phyloP scores from a whole-genome alignment of 176 grass and related monocot genomes.

The Triticum dicoccoides region DNA sequence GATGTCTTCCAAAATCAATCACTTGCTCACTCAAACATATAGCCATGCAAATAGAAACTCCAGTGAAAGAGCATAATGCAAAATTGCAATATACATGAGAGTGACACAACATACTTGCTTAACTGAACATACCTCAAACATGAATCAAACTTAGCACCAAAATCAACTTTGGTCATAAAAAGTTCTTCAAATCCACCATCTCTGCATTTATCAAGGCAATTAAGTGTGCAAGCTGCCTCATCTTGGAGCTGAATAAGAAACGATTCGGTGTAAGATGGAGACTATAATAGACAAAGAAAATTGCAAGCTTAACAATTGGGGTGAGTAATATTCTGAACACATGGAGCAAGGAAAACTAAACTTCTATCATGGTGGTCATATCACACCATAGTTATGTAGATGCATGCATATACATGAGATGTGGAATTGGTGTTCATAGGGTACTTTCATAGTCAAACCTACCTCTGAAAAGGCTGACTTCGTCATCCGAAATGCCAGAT shows the following conservation, averaged over 20 bases:
- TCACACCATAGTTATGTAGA: constrained; percentile 7
- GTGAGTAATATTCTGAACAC: neutral
- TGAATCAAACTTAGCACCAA: constrained; percentile 90
- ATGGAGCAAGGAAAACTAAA: neutral
- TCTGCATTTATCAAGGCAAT: constrained; percentile 73
- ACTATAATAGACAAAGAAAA: constrained; percentile 17
- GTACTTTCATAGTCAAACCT: constrained; percentile 27
- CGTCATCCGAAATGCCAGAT: constrained; percentile 70
- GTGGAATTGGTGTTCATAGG: neutral
- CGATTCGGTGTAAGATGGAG: constrained; percentile 11
- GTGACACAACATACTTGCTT: constrained; percentile 13
- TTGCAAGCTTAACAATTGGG: constrained; percentile 8
- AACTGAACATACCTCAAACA: constrained; percentile 67
- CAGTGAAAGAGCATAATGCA: constrained; percentile 7
- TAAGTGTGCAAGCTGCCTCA: constrained; percentile 63
- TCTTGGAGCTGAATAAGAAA: constrained; percentile 72
- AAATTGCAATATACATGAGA: neutral
- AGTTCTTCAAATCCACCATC: constrained; percentile 88
- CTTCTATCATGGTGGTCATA: neutral
- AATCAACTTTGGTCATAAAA: constrained; percentile 90
- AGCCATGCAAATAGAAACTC: neutral
- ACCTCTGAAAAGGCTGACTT: constrained; percentile 81
- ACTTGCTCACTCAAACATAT: neutral
- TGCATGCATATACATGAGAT: constrained; percentile 3
- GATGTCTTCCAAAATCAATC: neutral